Base-by-base conservation (phyloP, 2,329 filamentous ascomycete genomes). In the Colletotrichum orbiculare region DNA sequence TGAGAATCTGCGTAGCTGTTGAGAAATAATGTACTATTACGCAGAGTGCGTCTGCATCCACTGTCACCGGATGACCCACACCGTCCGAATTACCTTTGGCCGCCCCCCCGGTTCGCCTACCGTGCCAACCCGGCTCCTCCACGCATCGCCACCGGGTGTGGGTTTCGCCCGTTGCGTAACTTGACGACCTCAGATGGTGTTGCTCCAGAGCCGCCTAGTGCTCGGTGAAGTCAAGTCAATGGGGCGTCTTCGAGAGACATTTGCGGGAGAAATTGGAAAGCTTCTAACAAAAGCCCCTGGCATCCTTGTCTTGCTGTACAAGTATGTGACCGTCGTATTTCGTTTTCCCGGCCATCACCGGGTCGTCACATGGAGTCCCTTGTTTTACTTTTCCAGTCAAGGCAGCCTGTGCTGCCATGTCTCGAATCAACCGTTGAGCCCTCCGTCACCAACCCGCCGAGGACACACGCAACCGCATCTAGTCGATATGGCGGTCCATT, bases 321-420 rank as follows among this genome's bases (percentile, higher is more conserved):
- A 17, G 17, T 35, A 6, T 55, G 25, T 48, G 49, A 15, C 33
- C 17, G 41, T 67, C 57, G 66, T 66, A 67, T 66, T 53, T 67
- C 66, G 66, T 52, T 45, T 66, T 38, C 50, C 12, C 49, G 17
- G 39, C 54, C 52, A 48, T 33, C 6, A 45, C 39, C 38, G 41
- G 43, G 38, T 41, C 48, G 39, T 45, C 57, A 57, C 56, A 57
- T 63, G 48, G 15, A 45, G 25, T n/a, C 47, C 47, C 34, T 56
- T 45, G 56, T 54, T 25, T 47, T 49, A n/a, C n/a, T 49, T 4
- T 49, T 47, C 49, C 42, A 3, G 62, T 54, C 55, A 59, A 60
- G 33, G 45, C 50, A 62, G 33, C 46, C 41, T 58, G 10, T 6
- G 45, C 13, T 47, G 57, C 35, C n/a, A 41, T 52, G 41, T 54